Evolutionary conservation across 805 yeast genomes (phyloP), one percentile per base, ranked within the genome.

Genomic region (Diddensiella santjacobensis): DNA sequence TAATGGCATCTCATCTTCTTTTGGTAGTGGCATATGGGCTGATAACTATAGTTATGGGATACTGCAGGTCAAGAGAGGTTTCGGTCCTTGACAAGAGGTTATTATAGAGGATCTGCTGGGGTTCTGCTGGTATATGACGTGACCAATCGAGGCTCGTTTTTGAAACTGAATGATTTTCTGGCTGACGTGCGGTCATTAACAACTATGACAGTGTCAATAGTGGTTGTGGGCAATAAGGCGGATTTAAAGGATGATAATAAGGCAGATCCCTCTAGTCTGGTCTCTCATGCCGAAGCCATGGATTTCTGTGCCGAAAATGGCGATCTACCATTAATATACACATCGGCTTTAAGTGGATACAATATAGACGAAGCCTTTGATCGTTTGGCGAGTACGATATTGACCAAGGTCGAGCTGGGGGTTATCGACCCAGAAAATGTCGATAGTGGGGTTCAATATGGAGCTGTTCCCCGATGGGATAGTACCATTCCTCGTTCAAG

Each of bases 11-110:
- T 42, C 8, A 13, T 35, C 20, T 10, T 31, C 40, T 26, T 8
- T 26, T 26, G 31, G 38, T 35, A 17, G 4, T n/a, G 31, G 13
- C 4, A 15, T 22, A 41, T 4, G 11, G 20, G 22, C 33, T 35
- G 38, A 13, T n/a, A 17, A 17, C 38, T 20, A 15, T 47, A 50
- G 69, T 84, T 89, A 58, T 89, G 97, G 97, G 97, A 89, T 67
- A 89, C 97, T 26, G 96, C 96, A 1, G 97, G 97, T 44, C 97
- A 89, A 71, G 97, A 89, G 67, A 79, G 96, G 69, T 90, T 88
- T 71, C 79, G 96, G 66, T 95, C 96, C 26, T 87, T 88, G 62
- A 89, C 97, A 13, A 80, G 93, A 45, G 96, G 96, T 2, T 90
- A 90, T 66, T 90, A 90, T 65, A 74, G 97, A 61, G 97, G 96